Evolutionary conservation across 2,329 filamentous ascomycete species (phyloP), one percentile per base, ranked within the genome.

Genomic region (Sporothrix pallida): DNA sequence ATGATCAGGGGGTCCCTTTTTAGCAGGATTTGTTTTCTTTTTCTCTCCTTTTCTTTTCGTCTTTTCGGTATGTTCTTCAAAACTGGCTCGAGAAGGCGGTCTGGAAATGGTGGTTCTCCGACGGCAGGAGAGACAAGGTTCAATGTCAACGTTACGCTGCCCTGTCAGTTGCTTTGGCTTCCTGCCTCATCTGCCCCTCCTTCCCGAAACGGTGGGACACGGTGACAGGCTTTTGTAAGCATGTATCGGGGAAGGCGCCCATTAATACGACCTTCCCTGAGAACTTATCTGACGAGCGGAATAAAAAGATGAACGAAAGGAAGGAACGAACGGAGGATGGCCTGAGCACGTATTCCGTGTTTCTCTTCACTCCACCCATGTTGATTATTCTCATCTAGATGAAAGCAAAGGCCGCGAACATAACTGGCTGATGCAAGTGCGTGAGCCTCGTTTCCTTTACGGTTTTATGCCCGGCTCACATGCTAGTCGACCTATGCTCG

Each of bases 151-250:
- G 23, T 58, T 58, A 58, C 60, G 37, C 31, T 10, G 42, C 9
- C 37, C 37, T 37, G 54, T 60, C 20, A 48, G n/a, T 23, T 46
- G 37, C 10, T n/a, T 46, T 37, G 46, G 31, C 31, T 2, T 37
- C 31, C 17, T 42, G 56, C 2, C 15, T 48, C 31, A 37, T 37
- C 31, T 26, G 60, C 70, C 60, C 70, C 70, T 54, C 31, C 58
- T 72, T 67, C 71, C 62, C 37, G 26, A 72, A 60, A 17, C 42
- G 37, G 52, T 44, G 62, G 62, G 46, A 56, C 68, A 48, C n/a
- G 23, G 31, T 58, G 68, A 42, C 50, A n/a, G n/a, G 23, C 23
- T 37, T 17, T 8, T 20, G 20, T 20, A 54, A 7, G 56, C 54
- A n/a, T 46, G 37, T 15, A 17, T 71, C 54, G 58, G 31, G 31